Percentiles rank a stretch among this genome's conserved stretches.
These are phyloP conservation scores for Yamadazyma spencermartinsiae DNA, from an alignment of 1,139 yeast species.

Conservation along the genomic window DNA sequence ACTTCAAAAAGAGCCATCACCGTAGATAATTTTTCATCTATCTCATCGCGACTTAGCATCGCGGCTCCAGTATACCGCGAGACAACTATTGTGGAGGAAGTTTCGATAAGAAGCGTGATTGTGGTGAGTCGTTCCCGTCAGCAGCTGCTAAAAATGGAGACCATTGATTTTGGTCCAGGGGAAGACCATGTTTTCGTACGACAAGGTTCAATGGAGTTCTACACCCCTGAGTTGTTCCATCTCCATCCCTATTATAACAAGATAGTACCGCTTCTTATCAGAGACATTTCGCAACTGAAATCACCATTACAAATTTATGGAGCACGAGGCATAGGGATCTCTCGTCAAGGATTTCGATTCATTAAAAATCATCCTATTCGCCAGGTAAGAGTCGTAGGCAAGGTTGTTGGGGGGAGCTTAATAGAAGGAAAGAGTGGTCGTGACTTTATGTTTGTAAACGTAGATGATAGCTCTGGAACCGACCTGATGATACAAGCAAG, in stretches of 20 bases:
- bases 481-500: constrained; percentile 15
- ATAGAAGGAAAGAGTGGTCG: constrained; percentile 9
- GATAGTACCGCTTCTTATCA: constrained; percentile 15
- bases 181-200: constrained; percentile 19
- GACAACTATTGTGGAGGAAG: too few relatives aligned
- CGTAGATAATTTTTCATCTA: constrained; percentile 8
- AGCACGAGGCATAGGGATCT: constrained; percentile 3
- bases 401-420: constrained; percentile 12
- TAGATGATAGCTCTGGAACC: constrained; percentile 20
- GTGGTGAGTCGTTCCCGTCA: too few relatives aligned
- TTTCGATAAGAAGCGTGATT: too few relatives aligned
- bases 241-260: constrained; percentile 11
- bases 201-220: constrained; percentile 11
- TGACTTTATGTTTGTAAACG: constrained; percentile 12
- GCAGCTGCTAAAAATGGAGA: too few relatives aligned
- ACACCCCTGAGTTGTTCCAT: constrained; percentile 21
- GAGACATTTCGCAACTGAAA: constrained; percentile 15
- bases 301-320: constrained; percentile 17
- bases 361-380: constrained; percentile 20
- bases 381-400: constrained; percentile 14
- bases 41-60: constrained; percentile 4
- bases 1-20: constrained; percentile 74
- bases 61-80: too few relatives aligned
- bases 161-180: constrained; percentile 18
- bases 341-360: constrained; percentile 11